A percentile compares a stretch with the other conserved stretches of the same genome.
These are phyloP conservation scores for Aspergillus wentii DNA, from an alignment of 495 filamentous ascomycete genomes.

Conservation along the genomic window DNA sequence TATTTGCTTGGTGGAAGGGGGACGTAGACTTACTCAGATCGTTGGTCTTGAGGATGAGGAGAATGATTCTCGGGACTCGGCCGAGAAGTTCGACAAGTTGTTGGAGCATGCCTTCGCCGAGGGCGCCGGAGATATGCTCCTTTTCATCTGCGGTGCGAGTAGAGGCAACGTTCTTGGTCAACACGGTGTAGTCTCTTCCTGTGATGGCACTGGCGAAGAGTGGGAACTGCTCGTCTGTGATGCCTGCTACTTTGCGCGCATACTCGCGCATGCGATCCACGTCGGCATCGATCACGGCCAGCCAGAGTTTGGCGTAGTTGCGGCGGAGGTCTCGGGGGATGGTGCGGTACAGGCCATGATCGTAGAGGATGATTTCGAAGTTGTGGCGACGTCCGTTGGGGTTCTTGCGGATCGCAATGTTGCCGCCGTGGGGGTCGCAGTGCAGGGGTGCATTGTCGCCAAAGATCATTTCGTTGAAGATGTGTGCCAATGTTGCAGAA, in stretches of 20 bases:
- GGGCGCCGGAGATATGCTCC: conserved; percentile 69
- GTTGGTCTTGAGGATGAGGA: conserved; percentile 97
- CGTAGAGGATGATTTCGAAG: conserved; percentile 97
- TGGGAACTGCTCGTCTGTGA: conserved; percentile 89
- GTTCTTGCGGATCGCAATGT: conserved; percentile 87
- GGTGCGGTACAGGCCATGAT: conserved; percentile 94
- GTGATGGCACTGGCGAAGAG: conserved; percentile 97
- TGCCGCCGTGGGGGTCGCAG: conserved; percentile 97
- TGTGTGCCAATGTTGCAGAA: conserved; percentile 80
- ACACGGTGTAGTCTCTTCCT: conserved; percentile 78
- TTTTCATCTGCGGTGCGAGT: conserved; percentile 68
- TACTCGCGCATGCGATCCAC: conserved; percentile 81
- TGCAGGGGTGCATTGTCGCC: conserved; percentile 84
- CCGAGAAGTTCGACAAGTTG: conserved; percentile 85
- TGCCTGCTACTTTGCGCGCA: conserved; percentile 80
- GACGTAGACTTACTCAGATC: conserved; percentile 68
- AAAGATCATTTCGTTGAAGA: conserved; percentile 99
- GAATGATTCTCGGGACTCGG: conserved; percentile 83
- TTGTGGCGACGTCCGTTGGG: conserved; percentile 56
- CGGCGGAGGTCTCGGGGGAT: conserved; percentile 75
- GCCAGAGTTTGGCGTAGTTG: conserved; percentile 95
- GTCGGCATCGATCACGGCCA: conserved; percentile 88
- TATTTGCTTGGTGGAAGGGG: conserved; percentile 1
- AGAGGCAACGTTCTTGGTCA: conserved; percentile 58
- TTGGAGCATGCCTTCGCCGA: conserved; percentile 83